Evolutionary conservation across 2,329 filamentous ascomycete species (phyloP).

Genomic region (Hypoxylon sp.): DNA sequence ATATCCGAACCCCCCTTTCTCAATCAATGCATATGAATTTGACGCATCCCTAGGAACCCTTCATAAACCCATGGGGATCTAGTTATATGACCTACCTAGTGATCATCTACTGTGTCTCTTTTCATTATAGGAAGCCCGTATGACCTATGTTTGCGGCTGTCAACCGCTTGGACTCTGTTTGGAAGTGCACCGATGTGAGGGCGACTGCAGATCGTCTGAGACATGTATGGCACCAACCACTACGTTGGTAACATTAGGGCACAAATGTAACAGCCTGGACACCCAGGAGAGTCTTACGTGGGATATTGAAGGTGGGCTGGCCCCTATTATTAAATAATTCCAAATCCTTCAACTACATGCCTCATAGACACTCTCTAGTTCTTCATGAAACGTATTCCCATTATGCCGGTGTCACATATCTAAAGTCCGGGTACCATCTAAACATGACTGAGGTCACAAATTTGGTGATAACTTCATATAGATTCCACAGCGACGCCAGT

Average conservation of each 20-base stretch:
- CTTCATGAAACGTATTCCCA: slow-evolving; percentile 33
- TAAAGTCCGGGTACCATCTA: slow-evolving; percentile 10
- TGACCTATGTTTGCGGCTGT: neutral
- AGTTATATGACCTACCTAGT: neutral
- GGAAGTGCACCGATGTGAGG: neutral
- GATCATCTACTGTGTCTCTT: neutral
- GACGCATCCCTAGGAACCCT: neutral
- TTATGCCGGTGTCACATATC: slow-evolving; percentile 14
- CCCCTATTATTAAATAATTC: slow-evolving; percentile 30
- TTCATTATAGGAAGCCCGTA: neutral
- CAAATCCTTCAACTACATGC: slow-evolving; percentile 28
- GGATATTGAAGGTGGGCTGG: neutral
- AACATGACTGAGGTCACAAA: neutral
- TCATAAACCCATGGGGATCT: neutral
- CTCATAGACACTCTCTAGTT: neutral
- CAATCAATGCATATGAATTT: neutral
- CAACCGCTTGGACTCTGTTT: neutral
- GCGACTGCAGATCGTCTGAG: neutral
- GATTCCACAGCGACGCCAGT: neutral
- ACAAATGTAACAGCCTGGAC: neutral
- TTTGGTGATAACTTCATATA: neutral
- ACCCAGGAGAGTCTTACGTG: slow-evolving; percentile 7
- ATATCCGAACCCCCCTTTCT: neutral
- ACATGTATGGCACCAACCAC: neutral
- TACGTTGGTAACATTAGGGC: neutral